Evolutionary conservation across 2,329 filamentous ascomycete species (phyloP).

Genomic region (Fusarium virguliforme): DNA sequence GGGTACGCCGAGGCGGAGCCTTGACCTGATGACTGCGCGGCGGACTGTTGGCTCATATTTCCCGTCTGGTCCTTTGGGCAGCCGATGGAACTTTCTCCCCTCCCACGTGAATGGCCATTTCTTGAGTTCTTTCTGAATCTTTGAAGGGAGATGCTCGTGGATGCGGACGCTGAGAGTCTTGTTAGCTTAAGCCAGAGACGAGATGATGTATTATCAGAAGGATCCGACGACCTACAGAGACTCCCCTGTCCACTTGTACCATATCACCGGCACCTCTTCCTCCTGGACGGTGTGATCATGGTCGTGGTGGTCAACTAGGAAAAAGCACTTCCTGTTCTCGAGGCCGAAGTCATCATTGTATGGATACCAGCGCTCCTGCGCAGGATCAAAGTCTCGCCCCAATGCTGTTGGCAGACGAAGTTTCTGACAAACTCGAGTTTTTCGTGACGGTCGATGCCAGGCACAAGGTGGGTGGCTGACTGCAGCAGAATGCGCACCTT

Average conservation of each 20-base stretch:
- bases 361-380: constrained; percentile 23
- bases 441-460: constrained; percentile 28
- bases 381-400: constrained; percentile 31
- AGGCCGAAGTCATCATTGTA: constrained; percentile 31
- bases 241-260: constrained; percentile 41
- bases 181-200: constrained; percentile 14
- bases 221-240: constrained; percentile 26
- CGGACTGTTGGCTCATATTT: constrained; percentile 17
- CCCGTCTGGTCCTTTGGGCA: constrained; percentile 21
- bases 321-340: constrained; percentile 32
- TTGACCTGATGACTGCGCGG: constrained; percentile 22
- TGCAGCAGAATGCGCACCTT: constrained; percentile 36
- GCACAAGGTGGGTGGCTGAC: constrained; percentile 30
- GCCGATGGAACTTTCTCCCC: constrained; percentile 23
- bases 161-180: constrained; percentile 14
- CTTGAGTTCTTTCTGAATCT: constrained; percentile 26
- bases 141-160: constrained; percentile 18
- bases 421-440: constrained; percentile 27
- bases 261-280: constrained; percentile 26
- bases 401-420: constrained; percentile 29
- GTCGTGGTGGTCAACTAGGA: constrained; percentile 38
- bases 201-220: not conserved
- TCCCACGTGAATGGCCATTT: constrained; percentile 37
- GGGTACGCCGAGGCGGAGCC: constrained; percentile 9
- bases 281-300: constrained; percentile 27